These are phyloP conservation scores for Paramecium primaurelia DNA, from an alignment of 73 alveolate genomes.

Conservation along the genomic window DNA sequence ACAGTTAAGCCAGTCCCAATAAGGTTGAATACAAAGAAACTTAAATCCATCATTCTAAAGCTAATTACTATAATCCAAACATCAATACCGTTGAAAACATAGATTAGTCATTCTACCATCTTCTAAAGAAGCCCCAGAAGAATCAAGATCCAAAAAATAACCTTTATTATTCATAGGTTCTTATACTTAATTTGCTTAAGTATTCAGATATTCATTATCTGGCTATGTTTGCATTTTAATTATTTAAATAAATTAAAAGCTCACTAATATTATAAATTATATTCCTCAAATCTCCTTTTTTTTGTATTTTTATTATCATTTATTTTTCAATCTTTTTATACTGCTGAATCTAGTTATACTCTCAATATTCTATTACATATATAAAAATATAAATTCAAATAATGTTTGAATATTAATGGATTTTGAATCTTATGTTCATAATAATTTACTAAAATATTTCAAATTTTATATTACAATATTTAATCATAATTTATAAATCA, in stretches of 20 bases:
- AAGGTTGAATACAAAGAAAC: constrained; percentile 58
- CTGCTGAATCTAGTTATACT: background rate
- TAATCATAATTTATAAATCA: no score
- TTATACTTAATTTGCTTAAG: background rate
- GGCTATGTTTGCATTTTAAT: background rate
- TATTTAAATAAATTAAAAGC: background rate
- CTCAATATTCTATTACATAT: background rate
- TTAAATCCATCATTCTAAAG: constrained; percentile 56
- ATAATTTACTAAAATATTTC: no score
- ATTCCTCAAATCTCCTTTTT: background rate
- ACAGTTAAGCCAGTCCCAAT: constrained; percentile 67
- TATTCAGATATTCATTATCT: no score
- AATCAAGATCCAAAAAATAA: background rate
- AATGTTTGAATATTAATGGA: background rate
- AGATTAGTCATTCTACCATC: constrained; percentile 64
- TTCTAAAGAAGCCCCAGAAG: constrained; percentile 22
- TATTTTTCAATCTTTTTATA: background rate
- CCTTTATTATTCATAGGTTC: background rate
- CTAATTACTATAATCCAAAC: background rate
- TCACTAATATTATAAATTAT: background rate
- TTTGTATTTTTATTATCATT: background rate
- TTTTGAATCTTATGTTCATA: background rate
- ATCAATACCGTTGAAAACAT: background rate
- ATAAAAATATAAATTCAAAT: background rate
- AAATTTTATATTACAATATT: no score